Conservation (phyloP, 208 protist species). For the Crithidia expoeki region DNA sequence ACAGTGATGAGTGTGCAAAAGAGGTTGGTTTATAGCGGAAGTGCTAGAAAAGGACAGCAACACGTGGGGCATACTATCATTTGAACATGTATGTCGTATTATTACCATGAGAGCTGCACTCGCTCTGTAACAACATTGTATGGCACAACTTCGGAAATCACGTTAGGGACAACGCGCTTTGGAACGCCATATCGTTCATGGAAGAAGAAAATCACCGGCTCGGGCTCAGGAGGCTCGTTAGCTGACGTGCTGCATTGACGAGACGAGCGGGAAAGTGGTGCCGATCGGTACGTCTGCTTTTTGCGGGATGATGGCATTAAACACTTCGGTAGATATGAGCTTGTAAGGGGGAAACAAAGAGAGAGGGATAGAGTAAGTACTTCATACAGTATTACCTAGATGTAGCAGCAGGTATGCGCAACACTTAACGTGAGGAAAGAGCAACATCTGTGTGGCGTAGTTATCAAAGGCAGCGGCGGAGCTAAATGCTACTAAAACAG, state of each 20-base stretch:
- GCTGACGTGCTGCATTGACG: neutral
- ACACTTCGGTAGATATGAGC: too few species aligned
- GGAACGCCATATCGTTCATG: constrained; percentile 8
- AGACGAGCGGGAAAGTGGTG: neutral
- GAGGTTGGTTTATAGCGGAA: too few species aligned
- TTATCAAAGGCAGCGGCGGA: too few species aligned
- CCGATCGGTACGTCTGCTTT: neutral
- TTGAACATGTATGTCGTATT: neutral
- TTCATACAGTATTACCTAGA: too few species aligned
- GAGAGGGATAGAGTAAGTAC: too few species aligned
- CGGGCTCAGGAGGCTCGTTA: neutral
- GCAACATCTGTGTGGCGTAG: too few species aligned
- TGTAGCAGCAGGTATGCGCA: too few species aligned
- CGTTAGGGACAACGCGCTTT: neutral
- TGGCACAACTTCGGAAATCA: neutral
- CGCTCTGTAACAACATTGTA: constrained; percentile 4
- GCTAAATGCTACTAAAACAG: too few species aligned
- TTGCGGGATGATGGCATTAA: neutral
- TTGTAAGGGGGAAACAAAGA: neutral
- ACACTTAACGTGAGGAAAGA: too few species aligned
- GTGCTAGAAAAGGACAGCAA: neutral
- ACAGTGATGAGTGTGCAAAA: neutral
- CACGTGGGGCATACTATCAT: too few species aligned
- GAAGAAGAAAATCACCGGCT: constrained; percentile 12
- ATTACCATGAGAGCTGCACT: constrained; percentile 5